Base-by-base conservation (phyloP, 179 eudicot genomes). In the Beta corolliflora region DNA sequence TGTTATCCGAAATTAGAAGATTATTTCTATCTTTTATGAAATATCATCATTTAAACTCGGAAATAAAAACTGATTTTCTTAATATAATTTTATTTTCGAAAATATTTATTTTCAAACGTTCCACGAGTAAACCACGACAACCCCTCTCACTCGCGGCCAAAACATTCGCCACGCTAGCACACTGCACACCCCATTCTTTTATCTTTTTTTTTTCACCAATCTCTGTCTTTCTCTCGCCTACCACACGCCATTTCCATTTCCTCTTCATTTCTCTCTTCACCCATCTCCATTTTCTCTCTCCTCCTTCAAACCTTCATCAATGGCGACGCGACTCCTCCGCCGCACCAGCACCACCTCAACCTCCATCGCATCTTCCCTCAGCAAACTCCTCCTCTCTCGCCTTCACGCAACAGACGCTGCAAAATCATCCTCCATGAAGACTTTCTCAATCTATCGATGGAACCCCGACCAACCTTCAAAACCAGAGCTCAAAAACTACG, bases 361-460 rank as follows among this genome's bases (percentile, higher is more conserved):
- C 85, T 5, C 60, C 85, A 0, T 5, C 12, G 4, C 83, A 88
- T 45, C 89, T 79, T 54, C 84, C 87, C 44, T 85, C 69, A 3
- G 19, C 19, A 66, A 73, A 0, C 80, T 19, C 70, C 19, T 87
- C 8, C 56, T 81, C 14, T 55, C 78, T 64, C 90, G 97, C 1
- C 84, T 84, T 13, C 88, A 94, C 80, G 89, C 97, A 8, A 75
- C 93, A 29, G 89, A 80, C 31, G 84, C 89, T n/a, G 64, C 86
- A 10, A 80, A 89, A 19, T 60, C 82, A 50, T 68, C 80, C 52
- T 29, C 71, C 13, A 63, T 87, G 73, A 94, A 97, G 80, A 92
- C 91, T 71, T 97, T 97, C 90, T 93, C 93, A 82, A 94, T 97
- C 86, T 97, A 97, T 91, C 88, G 99, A 0, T 97, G 99, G 99